phyloP scores from a whole-genome alignment of 345 rosid genomes.

The Populus davidiana region DNA sequence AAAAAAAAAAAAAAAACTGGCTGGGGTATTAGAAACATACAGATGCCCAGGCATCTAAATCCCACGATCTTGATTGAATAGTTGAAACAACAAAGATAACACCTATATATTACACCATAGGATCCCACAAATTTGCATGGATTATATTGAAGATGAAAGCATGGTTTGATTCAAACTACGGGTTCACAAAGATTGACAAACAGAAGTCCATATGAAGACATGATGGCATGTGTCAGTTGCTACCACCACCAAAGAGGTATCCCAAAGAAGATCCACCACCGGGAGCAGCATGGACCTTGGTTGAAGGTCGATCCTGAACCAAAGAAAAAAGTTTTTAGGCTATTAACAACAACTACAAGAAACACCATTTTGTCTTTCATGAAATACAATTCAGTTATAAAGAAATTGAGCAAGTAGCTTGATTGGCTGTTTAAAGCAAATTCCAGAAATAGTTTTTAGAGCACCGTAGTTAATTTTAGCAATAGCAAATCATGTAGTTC shows the following conservation, averaged over 20 bases:
- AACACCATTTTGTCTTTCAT: not conserved
- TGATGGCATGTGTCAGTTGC: constrained; percentile 15
- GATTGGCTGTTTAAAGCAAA: not conserved
- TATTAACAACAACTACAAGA: not conserved
- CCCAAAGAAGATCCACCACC: constrained; percentile 34
- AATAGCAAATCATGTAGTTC: no score
- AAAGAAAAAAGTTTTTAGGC: not conserved
- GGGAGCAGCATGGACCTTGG: constrained; percentile 35
- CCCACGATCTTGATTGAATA: constrained; percentile 9
- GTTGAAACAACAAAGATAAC: constrained; percentile 16
- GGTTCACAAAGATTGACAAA: constrained; percentile 31
- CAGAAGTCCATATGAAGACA: constrained; percentile 15
- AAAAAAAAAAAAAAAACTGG: no score
- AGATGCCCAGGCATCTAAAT: constrained; percentile 11
- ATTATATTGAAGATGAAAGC: constrained; percentile 10
- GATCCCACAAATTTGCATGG: constrained; percentile 13
- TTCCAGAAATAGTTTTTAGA: not conserved
- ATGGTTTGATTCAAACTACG: constrained; percentile 17
- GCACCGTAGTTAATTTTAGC: not conserved
- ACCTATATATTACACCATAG: constrained; percentile 36
- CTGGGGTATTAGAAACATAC: not conserved
- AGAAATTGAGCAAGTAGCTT: not conserved
- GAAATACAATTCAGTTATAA: not conserved
- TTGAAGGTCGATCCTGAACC: constrained; percentile 33
- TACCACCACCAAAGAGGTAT: constrained; percentile 24